Base-by-base conservation (phyloP, 176 grass and related monocot genomes). In the Oryza glumipatula region DNA sequence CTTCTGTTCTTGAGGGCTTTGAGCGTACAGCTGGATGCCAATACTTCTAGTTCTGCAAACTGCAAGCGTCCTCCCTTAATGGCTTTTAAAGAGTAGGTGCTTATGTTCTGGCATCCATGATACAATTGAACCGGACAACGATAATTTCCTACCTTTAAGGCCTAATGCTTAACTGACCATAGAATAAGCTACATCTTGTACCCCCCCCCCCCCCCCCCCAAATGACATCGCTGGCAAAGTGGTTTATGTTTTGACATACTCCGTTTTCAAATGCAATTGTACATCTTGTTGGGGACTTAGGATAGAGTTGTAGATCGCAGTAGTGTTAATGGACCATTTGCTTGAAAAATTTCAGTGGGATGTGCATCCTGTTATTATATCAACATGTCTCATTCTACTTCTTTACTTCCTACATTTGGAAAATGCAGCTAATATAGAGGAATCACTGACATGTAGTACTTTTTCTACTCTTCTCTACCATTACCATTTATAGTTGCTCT, bases 101-200 rank as follows among this genome's bases (percentile, higher is more conserved):
- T 76, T 76, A 67, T 16, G 48, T 68, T 73, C 9, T 15, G 69
- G 46, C 38, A 87, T 88, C 68, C 44, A 78, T 73, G 28, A 65
- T 79, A 45, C 26, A 72, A 35, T 73, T 5, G 80, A 68, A 61
- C 76, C 47, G 46, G 44, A 67, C 21, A 67, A 41, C 46, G 63
- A 84, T 14, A 79, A 9, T 38, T 74, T 84, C 47, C 81, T 74
- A 80, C 26, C 2, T 74, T 77, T 32, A 68, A 68, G 81, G 21
- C 36, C 70, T 73, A 84, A 19, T 68, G 33, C 24, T 73, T 84
- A 60, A 61, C 61, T 79, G 60, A 61, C 35, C 33, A 58, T 61
- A 84, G 21, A 70, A 80, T 79, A 41, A 74, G 54, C 54, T 58
- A 58, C 54, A 58, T 8, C 5, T 58, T 6, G 16, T 21, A 21